Base-by-base conservation (phyloP, 2,329 filamentous ascomycete species). In the Penicillium sp. region DNA sequence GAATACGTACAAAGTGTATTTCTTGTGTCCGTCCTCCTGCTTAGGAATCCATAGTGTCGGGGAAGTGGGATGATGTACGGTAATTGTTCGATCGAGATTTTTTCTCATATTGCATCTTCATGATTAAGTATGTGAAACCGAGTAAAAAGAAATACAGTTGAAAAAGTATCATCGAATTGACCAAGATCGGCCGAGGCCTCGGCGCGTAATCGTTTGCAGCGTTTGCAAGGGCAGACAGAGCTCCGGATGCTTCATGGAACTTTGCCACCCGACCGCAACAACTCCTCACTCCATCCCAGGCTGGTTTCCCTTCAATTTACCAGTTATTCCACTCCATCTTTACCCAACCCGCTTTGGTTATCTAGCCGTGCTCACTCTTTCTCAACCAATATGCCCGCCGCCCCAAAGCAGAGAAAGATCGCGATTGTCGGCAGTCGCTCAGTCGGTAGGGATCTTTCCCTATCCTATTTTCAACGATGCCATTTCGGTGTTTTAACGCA, bases 361-460 rank as follows among this genome's bases (percentile, higher is more conserved):
- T 39, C 34, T 6, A 45, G 21, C 42, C 38, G 24, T 24, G 28
- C 26, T 26, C 28, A 28, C 31, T 46, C 23, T 42, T 4, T 2
- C 38, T 29, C 36, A 4, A 16, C 33, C 54, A 74, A 67, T 61
- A 89, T 89, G 86, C 80, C 85, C 62, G 76, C 86, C 44, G 83
- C 85, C 55, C 83, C 87, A 53, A 96, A 95, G 76, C 91, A 95
- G 76, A 83, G 92, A 68, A 96, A 96, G 81, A 88, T 96, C 72
- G 92, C 92, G 75, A 93, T 96, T 76, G 90, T 96, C 59, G 92
- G 92, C 77, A 95, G 90, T 77, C 86, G 92, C 68, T 94, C 92
- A 56, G 92, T 96, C 70, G 88, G 88, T 90, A 81, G 65, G 83
- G 41, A 28, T 43, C 23, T 34, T 47, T 24, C 8, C 43, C 23